Base-by-base conservation (phyloP, 192 early-diverging fungal genomes). In the Funneliformis mosseae region DNA sequence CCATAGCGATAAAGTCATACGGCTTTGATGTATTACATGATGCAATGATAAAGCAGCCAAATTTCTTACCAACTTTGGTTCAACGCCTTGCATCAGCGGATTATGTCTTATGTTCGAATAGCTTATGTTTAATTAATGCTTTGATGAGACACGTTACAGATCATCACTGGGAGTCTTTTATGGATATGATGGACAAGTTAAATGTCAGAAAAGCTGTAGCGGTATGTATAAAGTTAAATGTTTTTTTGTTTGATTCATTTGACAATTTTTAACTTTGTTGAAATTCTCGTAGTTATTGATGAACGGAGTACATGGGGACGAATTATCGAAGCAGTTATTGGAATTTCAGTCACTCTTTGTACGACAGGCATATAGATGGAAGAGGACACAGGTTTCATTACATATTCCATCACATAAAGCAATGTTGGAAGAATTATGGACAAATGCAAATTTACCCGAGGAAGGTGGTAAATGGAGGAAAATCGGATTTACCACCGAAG, bases 331-430 rank as follows among this genome's bases (percentile, higher is more conserved):
- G 76, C 83, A 90, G 50, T 66, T 94, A 64, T 80, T 92, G 11
- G 92, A 93, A 33, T 93, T 90, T 82, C 93, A 94, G 84, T 75
- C 90, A n/a, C 82, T 89, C 4, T 78, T 88, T 33, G 86, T 92
- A 41, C 76, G 83, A 70, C 91, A 94, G 50, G 88, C 86, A 45
- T 83, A 89, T 78, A 63, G 84, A 42, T 80, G 89, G 23, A 87
- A 88, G 38, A 88, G 84, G 41, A 87, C 85, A 12, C 77, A 80
- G 23, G 88, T 93, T 12, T 85, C 85, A 33, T 55, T 85, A 16
- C 71, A 87, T 33, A 92, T 89, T 76, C 69, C 85, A 55, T 83
- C 83, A 2, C 90, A 93, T 83, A 85, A 81, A 76, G 74, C 60
- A 8, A 72, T 85, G 39, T 74, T 94, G 14, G 82, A 88, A 67